These are phyloP conservation scores for Diplosphaera chodatii DNA, from an alignment of 139 green algal species.

Conservation along the genomic window DNA sequence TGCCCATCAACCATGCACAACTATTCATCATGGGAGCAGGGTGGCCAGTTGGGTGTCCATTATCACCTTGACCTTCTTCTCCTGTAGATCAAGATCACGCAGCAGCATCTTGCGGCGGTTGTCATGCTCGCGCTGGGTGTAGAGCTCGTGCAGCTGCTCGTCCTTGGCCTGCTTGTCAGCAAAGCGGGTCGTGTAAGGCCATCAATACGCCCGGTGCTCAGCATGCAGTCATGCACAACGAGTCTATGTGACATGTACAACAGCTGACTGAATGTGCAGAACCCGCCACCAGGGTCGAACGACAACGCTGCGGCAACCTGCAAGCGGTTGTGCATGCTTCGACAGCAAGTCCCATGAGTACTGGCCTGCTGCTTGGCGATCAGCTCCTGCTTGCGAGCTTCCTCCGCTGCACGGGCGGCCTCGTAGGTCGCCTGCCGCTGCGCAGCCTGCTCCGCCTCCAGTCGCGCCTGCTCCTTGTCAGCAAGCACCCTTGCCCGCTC, in stretches of 20 bases:
- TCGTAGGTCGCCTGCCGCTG: slow-evolving; percentile 35
- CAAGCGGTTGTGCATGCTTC: no score
- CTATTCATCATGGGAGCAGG: no score
- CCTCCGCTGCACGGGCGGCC: not conserved
- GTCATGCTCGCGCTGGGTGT: slow-evolving; percentile 41
- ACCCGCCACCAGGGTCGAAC: no score
- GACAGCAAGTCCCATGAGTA: no score
- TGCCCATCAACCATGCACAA: no score
- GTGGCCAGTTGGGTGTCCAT: no score
- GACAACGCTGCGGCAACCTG: no score
- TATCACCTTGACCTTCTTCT: slow-evolving; percentile 21
- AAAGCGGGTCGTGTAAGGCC: no score
- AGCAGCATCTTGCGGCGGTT: slow-evolving; percentile 44
- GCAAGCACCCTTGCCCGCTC: slow-evolving; percentile 24
- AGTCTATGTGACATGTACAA: no score
- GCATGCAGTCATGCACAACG: no score
- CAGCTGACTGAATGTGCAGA: no score
- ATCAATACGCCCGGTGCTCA: not conserved
- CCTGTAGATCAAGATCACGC: slow-evolving; percentile 48
- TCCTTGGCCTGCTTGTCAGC: slow-evolving; percentile 50
- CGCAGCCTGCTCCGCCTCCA: slow-evolving; percentile 39
- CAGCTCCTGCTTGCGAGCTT: no score
- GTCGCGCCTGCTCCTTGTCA: slow-evolving; percentile 24
- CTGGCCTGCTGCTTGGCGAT: slow-evolving; percentile 8
- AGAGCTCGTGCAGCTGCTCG: slow-evolving; percentile 46